Base-by-base conservation (phyloP, 2,329 filamentous ascomycete genomes). In the Triangularia verruculosa region DNA sequence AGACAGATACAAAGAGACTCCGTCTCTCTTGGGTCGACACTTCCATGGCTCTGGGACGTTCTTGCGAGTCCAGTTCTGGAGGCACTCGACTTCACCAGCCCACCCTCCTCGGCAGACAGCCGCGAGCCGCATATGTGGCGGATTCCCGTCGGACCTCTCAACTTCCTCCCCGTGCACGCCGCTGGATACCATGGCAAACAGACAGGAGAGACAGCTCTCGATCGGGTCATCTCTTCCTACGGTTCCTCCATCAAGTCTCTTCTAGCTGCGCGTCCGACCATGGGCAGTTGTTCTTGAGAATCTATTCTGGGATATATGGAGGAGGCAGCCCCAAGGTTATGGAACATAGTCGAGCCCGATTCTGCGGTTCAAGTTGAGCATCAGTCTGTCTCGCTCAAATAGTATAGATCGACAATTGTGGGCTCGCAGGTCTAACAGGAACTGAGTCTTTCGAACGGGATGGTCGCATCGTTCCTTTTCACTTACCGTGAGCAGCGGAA, bases 161-260 rank as follows among this genome's bases (percentile, higher is more conserved):
- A 22, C 22, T 34, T 24, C n/a, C 43, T 65, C 13, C 63, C 63
- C 4, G 1, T 65, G 9, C 63, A 65, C 27, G 63, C 63, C 15
- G 63, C 63, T 8, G 63, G 63, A 9, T 7, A 20, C 39, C 60
- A 63, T 34, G 30, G 4, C 8, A 1, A 1, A 8, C 5, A 20
- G 8, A 47, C 51, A 17, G 3, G 2, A 13, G 17, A 57, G 11
- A 54, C 63, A 1, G 63, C 55, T 1, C 30, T 65, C 25, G 63
- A 65, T 20, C 4, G 61, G 17, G 61, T 58, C n/a, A 58, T 65
- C 22, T 65, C 63, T 11, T 65, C 63, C 1, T 65, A 65, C 53
- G 57, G 17, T 17, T 27, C 56, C 6, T 62, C 63, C 4, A n/a
- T 63, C 51, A 62, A 57, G 27, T n/a, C n/a, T n/a, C n/a, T n/a